Conservation (phyloP, 1,139 yeast species). For the Wickerhamomyces sp. region DNA sequence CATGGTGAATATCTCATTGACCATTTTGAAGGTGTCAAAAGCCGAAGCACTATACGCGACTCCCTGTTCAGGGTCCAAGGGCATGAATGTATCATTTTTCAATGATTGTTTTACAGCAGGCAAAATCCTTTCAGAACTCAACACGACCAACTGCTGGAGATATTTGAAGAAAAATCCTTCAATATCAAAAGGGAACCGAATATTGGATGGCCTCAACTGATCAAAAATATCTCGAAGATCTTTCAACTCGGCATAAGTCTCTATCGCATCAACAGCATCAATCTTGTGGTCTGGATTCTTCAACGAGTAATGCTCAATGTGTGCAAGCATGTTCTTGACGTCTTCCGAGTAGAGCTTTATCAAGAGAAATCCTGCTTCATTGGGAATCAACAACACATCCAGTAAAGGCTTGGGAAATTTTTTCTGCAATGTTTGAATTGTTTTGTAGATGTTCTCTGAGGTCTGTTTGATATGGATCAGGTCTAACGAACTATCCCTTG, state of each 20-base stretch:
- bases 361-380: slow-evolving; percentile 50
- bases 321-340: slow-evolving; percentile 53
- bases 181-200: slow-evolving; percentile 45
- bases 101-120: slow-evolving; percentile 52
- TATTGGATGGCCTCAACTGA: slow-evolving; percentile 40
- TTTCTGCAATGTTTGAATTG: slow-evolving; percentile 51
- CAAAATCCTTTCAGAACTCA: slow-evolving; percentile 44
- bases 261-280: slow-evolving; percentile 56
- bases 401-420: slow-evolving; percentile 58
- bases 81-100: slow-evolving; percentile 49
- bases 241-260: slow-evolving; percentile 49
- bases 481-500: slow-evolving; percentile 57
- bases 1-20: slow-evolving; percentile 51
- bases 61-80: slow-evolving; percentile 40
- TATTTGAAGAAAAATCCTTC: slow-evolving; percentile 59
- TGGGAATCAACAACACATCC: slow-evolving; percentile 51
- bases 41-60: slow-evolving; percentile 50
- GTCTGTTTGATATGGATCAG: slow-evolving; percentile 55
- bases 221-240: slow-evolving; percentile 50
- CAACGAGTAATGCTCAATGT: slow-evolving; percentile 42
- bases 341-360: slow-evolving; percentile 63
- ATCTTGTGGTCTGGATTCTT: slow-evolving; percentile 31
- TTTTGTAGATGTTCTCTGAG: slow-evolving; percentile 48
- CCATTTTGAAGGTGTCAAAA: slow-evolving; percentile 59
- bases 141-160: slow-evolving; percentile 50